A percentile compares a stretch with the other conserved stretches of the same genome.
These are phyloP conservation scores for Ophiostoma pallidulum DNA, from an alignment of 2,329 filamentous ascomycete genomes.

Conservation along the genomic window DNA sequence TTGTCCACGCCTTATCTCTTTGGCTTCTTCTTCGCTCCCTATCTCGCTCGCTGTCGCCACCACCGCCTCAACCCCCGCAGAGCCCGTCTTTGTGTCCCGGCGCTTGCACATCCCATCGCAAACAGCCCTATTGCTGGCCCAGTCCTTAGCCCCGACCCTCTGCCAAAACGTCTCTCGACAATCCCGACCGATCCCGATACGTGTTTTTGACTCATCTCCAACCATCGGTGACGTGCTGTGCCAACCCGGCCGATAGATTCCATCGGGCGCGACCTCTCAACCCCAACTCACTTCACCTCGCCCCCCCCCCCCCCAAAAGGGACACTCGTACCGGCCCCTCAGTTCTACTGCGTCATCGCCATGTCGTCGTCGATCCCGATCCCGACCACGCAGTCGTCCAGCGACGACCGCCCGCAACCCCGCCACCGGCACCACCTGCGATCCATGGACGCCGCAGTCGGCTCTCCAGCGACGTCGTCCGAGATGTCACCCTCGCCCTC, in stretches of 20 bases:
- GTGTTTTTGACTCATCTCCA: background rate
- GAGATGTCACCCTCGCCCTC: conserved; percentile 13
- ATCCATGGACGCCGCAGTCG: conserved; percentile 8
- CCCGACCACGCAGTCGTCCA: conserved; percentile 32
- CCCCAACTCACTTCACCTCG: too few relatives aligned
- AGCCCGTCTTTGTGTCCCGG: conserved; percentile 4
- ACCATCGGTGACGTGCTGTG: background rate
- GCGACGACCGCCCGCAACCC: conserved; percentile 1
- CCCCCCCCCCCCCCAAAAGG: too few relatives aligned
- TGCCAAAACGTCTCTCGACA: background rate
- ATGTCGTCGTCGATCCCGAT: conserved; percentile 66
- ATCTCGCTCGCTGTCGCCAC: conserved; percentile 6
- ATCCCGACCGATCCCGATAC: conserved; percentile 2
- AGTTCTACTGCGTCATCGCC: too few relatives aligned
- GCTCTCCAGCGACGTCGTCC: conserved; percentile 8
- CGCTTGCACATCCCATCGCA: background rate
- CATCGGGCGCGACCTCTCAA: conserved; percentile 8
- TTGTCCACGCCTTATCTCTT: background rate
- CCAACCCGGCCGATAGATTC: background rate
- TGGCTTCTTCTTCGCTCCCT: background rate
- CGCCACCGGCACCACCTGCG: conserved; percentile 12
- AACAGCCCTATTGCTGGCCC: too few relatives aligned
- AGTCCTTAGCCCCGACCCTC: too few relatives aligned
- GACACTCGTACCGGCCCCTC: too few relatives aligned
- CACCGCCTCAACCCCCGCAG: background rate